These are phyloP conservation scores for Yamadazyma nakazawae DNA, from an alignment of 805 yeast species.

Conservation along the genomic window DNA sequence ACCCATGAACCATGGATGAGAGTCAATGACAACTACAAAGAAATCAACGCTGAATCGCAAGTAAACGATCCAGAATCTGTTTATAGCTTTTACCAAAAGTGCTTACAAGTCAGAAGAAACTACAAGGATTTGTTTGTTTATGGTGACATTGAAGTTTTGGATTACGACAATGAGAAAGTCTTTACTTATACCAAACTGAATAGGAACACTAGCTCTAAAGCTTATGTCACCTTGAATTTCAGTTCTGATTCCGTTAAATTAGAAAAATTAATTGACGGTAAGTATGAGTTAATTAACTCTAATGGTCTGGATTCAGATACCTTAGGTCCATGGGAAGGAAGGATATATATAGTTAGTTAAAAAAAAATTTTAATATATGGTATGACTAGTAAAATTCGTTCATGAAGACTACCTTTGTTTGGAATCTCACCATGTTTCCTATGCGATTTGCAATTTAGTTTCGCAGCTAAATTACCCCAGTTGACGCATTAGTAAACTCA, in stretches of 20 bases:
- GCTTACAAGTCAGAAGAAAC: slow-evolving; percentile 42
- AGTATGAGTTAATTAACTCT: slow-evolving; percentile 27
- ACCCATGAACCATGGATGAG: slow-evolving; percentile 51
- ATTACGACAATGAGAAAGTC: slow-evolving; percentile 38
- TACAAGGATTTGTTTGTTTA: slow-evolving; percentile 43
- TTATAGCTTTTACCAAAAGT: slow-evolving; percentile 43
- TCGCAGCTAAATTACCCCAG: no score
- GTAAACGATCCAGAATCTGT: slow-evolving; percentile 44
- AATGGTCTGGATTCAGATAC: slow-evolving; percentile 23
- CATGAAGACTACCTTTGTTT: no score
- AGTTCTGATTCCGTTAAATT: slow-evolving; percentile 29
- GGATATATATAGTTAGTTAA: slow-evolving; percentile 26
- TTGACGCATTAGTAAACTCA: no score
- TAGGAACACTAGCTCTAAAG: slow-evolving; percentile 18
- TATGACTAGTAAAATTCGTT: background rate
- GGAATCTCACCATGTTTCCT: no score
- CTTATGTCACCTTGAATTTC: slow-evolving; percentile 44
- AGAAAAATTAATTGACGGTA: slow-evolving; percentile 25
- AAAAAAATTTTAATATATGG: background rate
- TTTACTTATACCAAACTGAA: slow-evolving; percentile 42
- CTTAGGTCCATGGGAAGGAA: slow-evolving; percentile 45
- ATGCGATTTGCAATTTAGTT: no score
- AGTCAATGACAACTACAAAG: slow-evolving; percentile 47
- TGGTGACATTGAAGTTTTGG: slow-evolving; percentile 45
- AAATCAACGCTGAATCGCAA: slow-evolving; percentile 48